Evolutionary conservation across 768 basidiomycete species (phyloP).

Genomic region (Lactifluus piperatus): DNA sequence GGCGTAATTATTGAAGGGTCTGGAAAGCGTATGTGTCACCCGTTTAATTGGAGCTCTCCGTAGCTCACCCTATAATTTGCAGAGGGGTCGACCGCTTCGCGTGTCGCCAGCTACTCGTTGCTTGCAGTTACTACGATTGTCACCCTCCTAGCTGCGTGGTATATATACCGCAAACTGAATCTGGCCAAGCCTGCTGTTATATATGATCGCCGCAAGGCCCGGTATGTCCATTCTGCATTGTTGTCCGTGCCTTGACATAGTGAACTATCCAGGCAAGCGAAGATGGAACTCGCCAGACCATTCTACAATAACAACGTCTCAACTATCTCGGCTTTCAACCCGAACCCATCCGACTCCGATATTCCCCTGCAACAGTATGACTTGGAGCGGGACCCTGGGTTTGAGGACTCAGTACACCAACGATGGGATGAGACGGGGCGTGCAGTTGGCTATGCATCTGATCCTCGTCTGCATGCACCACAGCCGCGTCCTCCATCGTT

Average conservation of each 20-base stretch:
- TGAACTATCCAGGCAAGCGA: conserved; percentile 39
- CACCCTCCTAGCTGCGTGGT: conserved; percentile 77
- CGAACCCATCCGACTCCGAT: conserved; percentile 33
- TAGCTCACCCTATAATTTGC: conserved; percentile 20
- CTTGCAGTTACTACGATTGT: conserved; percentile 60
- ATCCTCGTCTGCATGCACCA: conserved; percentile 43
- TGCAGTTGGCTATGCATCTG: conserved; percentile 40
- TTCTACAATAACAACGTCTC: conserved; percentile 19
- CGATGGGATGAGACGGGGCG: conserved; percentile 44
- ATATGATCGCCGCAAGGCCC: conserved; percentile 59
- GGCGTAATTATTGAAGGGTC: conserved; percentile 60
- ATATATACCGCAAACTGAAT: conserved; percentile 66
- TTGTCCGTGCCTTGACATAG: neutral
- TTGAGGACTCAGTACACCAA: conserved; percentile 29
- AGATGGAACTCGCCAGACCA: conserved; percentile 27
- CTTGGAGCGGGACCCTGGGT: conserved; percentile 8
- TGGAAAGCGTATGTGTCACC: neutral
- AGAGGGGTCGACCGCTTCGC: conserved; percentile 41
- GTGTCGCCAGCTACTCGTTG: conserved; percentile 56
- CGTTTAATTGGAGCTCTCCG: neutral
- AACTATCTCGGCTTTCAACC: conserved; percentile 19
- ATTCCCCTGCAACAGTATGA: conserved; percentile 36
- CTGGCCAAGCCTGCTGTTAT: conserved; percentile 58
- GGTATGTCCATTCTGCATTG: conserved; percentile 32
- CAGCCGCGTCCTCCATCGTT: conserved; percentile 29